These are phyloP conservation scores for Alternaria sp. DNA, from an alignment of 2,329 filamentous ascomycete species.

Conservation along the genomic window DNA sequence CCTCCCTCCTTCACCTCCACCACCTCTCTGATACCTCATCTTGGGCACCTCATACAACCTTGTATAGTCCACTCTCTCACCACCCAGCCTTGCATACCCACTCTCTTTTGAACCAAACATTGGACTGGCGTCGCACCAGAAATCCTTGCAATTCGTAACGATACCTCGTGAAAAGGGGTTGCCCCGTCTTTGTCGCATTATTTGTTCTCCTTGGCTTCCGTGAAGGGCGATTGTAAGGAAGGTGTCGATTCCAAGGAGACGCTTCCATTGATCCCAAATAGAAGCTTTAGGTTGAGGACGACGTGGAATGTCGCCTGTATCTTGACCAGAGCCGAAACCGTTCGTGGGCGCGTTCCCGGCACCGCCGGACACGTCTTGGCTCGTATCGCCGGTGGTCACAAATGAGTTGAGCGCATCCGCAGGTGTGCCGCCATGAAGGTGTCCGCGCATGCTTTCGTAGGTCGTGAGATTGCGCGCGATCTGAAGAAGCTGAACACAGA, in stretches of 20 bases:
- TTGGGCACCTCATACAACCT: conserved; percentile 87
- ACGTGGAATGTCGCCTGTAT: conserved; percentile 51
- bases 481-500: conserved; percentile 92
- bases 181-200: conserved; percentile 56
- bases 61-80: conserved; percentile 84
- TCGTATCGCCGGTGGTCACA: conserved; percentile 75
- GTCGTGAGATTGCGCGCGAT: conserved; percentile 93
- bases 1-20: conserved; percentile 47
- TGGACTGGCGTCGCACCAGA: conserved; percentile 91
- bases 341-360: conserved; percentile 48
- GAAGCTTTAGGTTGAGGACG: conserved; percentile 67
- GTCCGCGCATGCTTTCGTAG: conserved; percentile 92
- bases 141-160: conserved; percentile 91
- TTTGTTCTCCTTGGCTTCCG: conserved; percentile 64
- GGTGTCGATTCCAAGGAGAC: conserved; percentile 87
- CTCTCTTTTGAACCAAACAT: conserved; percentile 78
- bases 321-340: conserved; percentile 71
- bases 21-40: conserved; percentile 64
- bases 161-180: conserved; percentile 90
- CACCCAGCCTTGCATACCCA: conserved; percentile 79
- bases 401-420: conserved; percentile 73
- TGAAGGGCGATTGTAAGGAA: conserved; percentile 91
- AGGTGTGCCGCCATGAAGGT: conserved; percentile 67
- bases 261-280: conserved; percentile 80
- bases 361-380: conserved; percentile 61